Conservation (phyloP, 768 basidiomycete genomes). For the Rhodocollybia butyracea region DNA sequence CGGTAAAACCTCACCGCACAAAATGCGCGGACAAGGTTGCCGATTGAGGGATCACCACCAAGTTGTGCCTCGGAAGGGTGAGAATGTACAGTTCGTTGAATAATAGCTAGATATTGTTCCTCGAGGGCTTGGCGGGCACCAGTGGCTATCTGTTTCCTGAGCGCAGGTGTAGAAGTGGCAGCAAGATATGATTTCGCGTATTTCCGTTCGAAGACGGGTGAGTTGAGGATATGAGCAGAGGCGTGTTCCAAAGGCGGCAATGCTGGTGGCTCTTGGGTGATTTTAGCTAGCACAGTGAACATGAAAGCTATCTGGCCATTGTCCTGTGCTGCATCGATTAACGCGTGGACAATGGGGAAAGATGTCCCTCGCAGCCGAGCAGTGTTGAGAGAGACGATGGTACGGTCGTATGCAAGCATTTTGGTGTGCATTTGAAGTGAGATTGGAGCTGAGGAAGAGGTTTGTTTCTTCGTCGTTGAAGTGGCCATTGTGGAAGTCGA, state of each 20-base stretch:
- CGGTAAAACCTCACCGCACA: constrained; percentile 76
- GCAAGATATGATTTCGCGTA: constrained; percentile 79
- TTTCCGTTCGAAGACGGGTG: constrained; percentile 77
- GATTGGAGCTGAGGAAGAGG: constrained; percentile 46
- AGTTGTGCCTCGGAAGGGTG: constrained; percentile 81
- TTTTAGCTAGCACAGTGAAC: constrained; percentile 64
- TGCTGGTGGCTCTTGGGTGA: constrained; percentile 72
- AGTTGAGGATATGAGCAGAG: constrained; percentile 77
- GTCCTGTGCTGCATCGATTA: constrained; percentile 68
- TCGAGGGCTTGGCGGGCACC: constrained; percentile 84
- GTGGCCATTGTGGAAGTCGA: neutral
- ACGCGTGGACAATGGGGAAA: constrained; percentile 71
- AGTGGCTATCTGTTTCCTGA: constrained; percentile 71
- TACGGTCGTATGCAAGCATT: constrained; percentile 94
- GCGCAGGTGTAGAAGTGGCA: constrained; percentile 52
- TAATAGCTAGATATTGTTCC: constrained; percentile 81
- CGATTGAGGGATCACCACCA: constrained; percentile 87
- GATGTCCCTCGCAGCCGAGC: constrained; percentile 69
- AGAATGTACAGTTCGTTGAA: constrained; percentile 81
- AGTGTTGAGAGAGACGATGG: constrained; percentile 73
- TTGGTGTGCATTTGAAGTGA: constrained; percentile 84
- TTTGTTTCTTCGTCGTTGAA: neutral
- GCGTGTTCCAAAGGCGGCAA: constrained; percentile 77
- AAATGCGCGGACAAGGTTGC: constrained; percentile 89
- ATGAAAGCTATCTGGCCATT: constrained; percentile 45